Percentiles rank a stretch among this genome's conserved stretches.
These are phyloP conservation scores for Plantago rigida DNA, from an alignment of 305 asterid species.

Conservation along the genomic window DNA sequence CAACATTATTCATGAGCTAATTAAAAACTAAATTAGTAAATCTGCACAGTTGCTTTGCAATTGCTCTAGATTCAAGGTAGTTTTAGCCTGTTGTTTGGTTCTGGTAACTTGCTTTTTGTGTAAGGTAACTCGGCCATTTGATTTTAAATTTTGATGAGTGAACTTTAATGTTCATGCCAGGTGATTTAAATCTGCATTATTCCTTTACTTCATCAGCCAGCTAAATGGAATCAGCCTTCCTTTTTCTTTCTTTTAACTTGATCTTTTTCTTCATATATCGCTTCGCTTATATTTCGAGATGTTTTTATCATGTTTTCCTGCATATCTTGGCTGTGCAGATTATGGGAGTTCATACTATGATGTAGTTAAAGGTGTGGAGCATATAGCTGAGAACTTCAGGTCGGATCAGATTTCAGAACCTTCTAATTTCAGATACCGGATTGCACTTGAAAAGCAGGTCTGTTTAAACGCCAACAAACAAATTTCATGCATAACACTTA, in stretches of 20 bases:
- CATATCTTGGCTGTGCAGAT: conserved; percentile 45
- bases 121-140: background rate
- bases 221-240: conserved; percentile 7
- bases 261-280: conserved; percentile 12
- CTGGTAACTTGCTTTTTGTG: background rate
- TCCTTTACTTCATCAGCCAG: background rate
- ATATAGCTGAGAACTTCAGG: conserved; percentile 63
- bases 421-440: conserved; percentile 69
- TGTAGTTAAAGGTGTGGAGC: conserved; percentile 67
- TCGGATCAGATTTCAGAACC: conserved; percentile 64
- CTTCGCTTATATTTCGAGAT: background rate
- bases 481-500: conserved; percentile 13
- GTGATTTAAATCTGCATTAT: background rate
- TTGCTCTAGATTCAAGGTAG: no score
- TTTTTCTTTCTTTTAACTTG: conserved; percentile 7
- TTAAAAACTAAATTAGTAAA: no score
- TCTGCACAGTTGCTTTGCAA: no score
- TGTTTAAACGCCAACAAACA: conserved; percentile 23
- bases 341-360: conserved; percentile 70
- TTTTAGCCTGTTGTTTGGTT: background rate
- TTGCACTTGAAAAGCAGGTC: conserved; percentile 94
- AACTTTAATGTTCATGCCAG: background rate
- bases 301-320: conserved; percentile 20
- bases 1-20: no score
- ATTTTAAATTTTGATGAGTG: background rate